Percentiles rank a stretch among this genome's conserved stretches.
Evolutionary conservation across 2,329 filamentous ascomycete species (phyloP).

Genomic region (Xylariaceae sp.): DNA sequence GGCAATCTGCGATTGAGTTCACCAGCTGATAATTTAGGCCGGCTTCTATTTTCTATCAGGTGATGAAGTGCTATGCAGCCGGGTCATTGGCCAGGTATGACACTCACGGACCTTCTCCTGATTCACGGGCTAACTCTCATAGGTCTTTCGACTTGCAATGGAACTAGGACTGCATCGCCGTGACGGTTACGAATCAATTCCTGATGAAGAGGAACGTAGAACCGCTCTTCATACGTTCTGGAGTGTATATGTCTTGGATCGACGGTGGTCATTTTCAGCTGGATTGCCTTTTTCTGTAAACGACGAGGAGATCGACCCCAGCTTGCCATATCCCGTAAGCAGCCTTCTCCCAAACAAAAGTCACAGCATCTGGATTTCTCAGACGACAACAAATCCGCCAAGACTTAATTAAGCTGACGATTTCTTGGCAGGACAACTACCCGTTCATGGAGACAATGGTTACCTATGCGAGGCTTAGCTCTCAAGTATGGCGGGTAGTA

Average conservation of each 20-base stretch:
- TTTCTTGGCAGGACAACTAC: constrained; percentile 42
- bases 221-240: constrained; percentile 75
- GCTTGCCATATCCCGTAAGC: constrained; percentile 74
- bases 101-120: constrained; percentile 54
- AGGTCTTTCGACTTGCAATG: constrained; percentile 33
- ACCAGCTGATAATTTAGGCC: constrained; percentile 34
- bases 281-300: constrained; percentile 83
- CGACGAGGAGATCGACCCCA: constrained; percentile 80
- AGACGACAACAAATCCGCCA: not conserved
- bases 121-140: too few species aligned
- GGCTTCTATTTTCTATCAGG: constrained; percentile 81
- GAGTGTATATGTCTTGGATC: constrained; percentile 81
- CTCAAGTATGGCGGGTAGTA: constrained; percentile 82
- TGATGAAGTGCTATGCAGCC: constrained; percentile 83
- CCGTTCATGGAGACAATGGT: constrained; percentile 85
- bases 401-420: constrained; percentile 20
- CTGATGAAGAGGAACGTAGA: constrained; percentile 65
- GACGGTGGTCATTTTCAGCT: constrained; percentile 86
- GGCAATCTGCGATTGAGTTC: not conserved
- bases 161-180: constrained; percentile 81
- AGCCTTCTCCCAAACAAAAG: not conserved
- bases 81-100: constrained; percentile 77
- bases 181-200: constrained; percentile 68
- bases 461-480: constrained; percentile 75
- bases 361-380: not conserved